Evolutionary conservation across 371 early-diverging fungal species (phyloP).

Genomic region (Apophysomyces elegans): DNA sequence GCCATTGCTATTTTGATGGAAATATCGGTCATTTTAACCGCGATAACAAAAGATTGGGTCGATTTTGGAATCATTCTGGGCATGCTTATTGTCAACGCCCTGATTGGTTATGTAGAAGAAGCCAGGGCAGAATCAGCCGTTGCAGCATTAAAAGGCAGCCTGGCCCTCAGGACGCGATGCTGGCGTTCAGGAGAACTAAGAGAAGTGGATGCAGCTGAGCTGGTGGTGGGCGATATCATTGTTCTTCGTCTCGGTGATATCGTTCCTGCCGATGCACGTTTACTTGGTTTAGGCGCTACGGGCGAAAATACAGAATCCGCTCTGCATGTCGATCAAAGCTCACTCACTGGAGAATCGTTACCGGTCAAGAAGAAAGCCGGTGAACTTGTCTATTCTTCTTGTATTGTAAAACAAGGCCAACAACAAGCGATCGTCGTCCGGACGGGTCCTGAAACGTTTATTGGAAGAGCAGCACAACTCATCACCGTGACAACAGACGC

Average conservation of each 20-base stretch:
- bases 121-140: conserved; percentile 90
- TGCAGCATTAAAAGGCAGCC: conserved; percentile 85
- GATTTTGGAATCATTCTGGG: conserved; percentile 88
- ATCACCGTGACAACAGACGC: conserved; percentile 84
- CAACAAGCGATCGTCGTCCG: conserved; percentile 86
- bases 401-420: conserved; percentile 89
- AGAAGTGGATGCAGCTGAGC: conserved; percentile 79
- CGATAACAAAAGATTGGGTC: conserved; percentile 74
- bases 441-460: conserved; percentile 88
- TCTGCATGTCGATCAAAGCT: conserved; percentile 93
- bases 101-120: conserved; percentile 91
- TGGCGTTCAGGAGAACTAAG: conserved; percentile 81
- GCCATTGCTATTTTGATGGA: conserved; percentile 90
- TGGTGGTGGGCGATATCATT: conserved; percentile 91
- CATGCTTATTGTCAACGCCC: conserved; percentile 86
- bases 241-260: conserved; percentile 92
- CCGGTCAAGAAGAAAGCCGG: conserved; percentile 85
- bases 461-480: conserved; percentile 90
- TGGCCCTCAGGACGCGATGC: conserved; percentile 80
- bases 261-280: conserved; percentile 89
- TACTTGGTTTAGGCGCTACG: conserved; percentile 86
- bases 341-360: conserved; percentile 95
- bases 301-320: conserved; percentile 78
- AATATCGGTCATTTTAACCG: conserved; percentile 74
- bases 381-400: conserved; percentile 87